Conservation (phyloP, 2,329 filamentous ascomycete species). For the Scedosporium apiospermum region DNA sequence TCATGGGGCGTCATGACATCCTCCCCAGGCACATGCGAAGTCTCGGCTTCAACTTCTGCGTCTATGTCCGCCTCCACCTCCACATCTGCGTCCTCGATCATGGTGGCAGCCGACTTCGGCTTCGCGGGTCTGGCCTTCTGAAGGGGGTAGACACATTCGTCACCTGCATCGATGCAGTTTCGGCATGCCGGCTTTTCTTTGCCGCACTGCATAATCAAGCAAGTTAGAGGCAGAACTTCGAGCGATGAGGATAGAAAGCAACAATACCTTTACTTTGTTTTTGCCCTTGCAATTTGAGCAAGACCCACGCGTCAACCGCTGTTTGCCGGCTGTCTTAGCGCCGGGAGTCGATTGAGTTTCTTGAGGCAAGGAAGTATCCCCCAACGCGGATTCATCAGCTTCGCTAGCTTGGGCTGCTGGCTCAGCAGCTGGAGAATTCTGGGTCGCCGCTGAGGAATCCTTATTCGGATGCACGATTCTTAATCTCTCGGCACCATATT, state of each 20-base stretch:
- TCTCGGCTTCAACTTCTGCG: neutral
- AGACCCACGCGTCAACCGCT: constrained; percentile 19
- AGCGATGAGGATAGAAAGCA: neutral
- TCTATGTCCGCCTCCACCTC: neutral
- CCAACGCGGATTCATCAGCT: neutral
- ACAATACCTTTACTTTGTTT: constrained; percentile 13
- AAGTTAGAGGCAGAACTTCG: neutral
- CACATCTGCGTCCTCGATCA: neutral
- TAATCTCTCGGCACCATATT: constrained; percentile 47
- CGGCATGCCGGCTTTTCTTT: constrained; percentile 29
- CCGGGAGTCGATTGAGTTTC: neutral
- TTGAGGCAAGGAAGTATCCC: neutral
- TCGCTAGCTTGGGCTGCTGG: neutral
- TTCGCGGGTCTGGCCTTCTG: constrained; percentile 2
- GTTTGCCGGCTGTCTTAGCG: neutral
- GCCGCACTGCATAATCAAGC: constrained; percentile 26
- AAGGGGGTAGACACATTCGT: constrained; percentile 28
- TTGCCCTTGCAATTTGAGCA: constrained; percentile 26
- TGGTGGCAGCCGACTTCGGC: neutral
- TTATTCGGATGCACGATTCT: constrained; percentile 46
- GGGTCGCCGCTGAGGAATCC: constrained; percentile 14
- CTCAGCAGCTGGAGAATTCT: constrained; percentile 8
- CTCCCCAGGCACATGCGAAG: neutral
- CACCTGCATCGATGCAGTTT: constrained; percentile 22
- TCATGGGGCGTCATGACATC: neutral